phyloP scores from a whole-genome alignment of 352 stramenopile species.

The Elongisporangium prolatum region DNA sequence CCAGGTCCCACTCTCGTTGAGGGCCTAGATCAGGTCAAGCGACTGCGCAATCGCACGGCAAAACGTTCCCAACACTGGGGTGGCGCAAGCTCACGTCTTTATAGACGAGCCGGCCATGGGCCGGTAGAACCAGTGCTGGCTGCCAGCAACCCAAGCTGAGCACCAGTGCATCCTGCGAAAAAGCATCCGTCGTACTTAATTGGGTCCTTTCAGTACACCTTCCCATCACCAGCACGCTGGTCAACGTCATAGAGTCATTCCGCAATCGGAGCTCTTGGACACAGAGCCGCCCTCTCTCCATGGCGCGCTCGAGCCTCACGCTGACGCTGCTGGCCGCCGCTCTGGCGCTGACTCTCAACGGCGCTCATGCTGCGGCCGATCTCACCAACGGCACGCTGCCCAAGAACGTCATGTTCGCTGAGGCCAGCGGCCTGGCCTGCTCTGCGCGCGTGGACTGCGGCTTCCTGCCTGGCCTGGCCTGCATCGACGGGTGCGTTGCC shows the following conservation, averaged over 20 bases:
- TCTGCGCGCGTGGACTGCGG: conserved; percentile 52
- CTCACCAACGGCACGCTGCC: not conserved
- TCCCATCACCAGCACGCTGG: no score
- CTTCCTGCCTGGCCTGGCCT: conserved; percentile 69
- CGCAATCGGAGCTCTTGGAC: not conserved
- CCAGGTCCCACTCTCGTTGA: not conserved
- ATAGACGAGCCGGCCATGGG: not conserved
- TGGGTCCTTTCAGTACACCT: not conserved
- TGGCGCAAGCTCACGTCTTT: not conserved
- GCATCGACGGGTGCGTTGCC: conserved; percentile 40
- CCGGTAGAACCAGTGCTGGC: not conserved
- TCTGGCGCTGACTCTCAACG: not conserved
- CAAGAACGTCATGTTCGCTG: conserved; percentile 17
- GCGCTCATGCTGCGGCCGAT: conserved; percentile 5
- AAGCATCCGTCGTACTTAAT: not conserved
- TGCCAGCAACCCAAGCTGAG: not conserved
- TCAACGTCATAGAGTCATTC: not conserved
- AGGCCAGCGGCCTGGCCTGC: conserved; percentile 43
- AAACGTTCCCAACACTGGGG: no score
- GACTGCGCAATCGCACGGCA: not conserved
- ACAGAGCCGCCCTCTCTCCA: not conserved
- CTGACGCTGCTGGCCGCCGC: conserved; percentile 8
- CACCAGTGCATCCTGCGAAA: not conserved
- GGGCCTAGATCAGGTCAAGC: not conserved
- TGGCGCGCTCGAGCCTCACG: not conserved